Base-by-base conservation (phyloP, 164 flowering plant species). In the Chimonanthus salicifolius region DNA sequence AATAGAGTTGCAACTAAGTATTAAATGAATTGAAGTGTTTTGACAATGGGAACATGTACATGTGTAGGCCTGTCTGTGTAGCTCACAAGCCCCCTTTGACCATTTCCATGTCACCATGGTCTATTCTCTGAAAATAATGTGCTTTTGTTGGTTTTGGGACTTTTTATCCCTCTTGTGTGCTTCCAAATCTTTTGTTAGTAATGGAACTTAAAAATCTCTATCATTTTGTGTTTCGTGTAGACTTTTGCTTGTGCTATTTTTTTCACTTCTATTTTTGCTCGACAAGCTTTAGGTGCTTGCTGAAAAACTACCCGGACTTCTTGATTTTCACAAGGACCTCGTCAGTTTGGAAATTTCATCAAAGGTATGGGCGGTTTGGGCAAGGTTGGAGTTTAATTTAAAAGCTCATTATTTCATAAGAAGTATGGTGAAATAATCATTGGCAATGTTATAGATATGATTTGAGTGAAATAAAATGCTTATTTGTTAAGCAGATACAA, bases 321-420 rank as follows among this genome's bases (percentile, higher is more conserved):
- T 96, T 68, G 98, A 90, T 86, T 94, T 94, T 79, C 84, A 88
- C 13, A 83, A 91, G 79, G 95, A 90, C 77, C 94, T 96, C 73
- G 74, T 81, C 71, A 89, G 85, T 85, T 80, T 96, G 85, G 99
- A 94, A 80, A 87, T 88, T 75, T 84, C 98, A 49, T 78, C 97
- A 68, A 94, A 92, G 96, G 98, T 94, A 80, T 62, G n/a, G 13
- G n/a, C 65, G 33, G n/a, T 66, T 78, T 64, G 9, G 58, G 13
- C 69, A 62, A 16, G 64, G 43, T 63, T 7, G 16, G 20, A 63
- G 48, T 63, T 21, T 3, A 5, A 44, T 71, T 48, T 21, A 33
- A 43, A 49, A 67, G 58, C 6, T 13, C n/a, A 66, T 45, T 46
- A 66, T 33, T 33, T 66, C 46, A 66, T 11, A 66, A 44, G 48